phyloP scores from a whole-genome alignment of 176 grass and related monocot genomes.

The Guadua angustifolia region DNA sequence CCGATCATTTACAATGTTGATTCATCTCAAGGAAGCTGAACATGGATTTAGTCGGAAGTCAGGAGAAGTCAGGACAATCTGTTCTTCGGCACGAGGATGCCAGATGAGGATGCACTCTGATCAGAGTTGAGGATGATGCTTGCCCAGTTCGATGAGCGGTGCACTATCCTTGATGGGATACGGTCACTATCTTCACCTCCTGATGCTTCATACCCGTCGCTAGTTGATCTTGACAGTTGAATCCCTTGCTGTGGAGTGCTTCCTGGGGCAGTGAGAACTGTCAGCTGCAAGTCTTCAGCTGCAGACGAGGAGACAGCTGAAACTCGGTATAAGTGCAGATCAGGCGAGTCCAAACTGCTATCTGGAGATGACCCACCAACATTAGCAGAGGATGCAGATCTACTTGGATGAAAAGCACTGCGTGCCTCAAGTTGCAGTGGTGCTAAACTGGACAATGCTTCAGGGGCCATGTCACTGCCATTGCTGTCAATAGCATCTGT shows the following conservation, averaged over 20 bases:
- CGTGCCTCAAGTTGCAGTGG: slow-evolving; percentile 93
- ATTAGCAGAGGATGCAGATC: slow-evolving; percentile 52
- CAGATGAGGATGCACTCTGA: slow-evolving; percentile 48
- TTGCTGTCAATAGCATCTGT: slow-evolving; percentile 49
- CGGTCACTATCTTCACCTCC: slow-evolving; percentile 97
- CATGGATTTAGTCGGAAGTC: slow-evolving; percentile 31
- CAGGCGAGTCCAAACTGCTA: slow-evolving; percentile 93
- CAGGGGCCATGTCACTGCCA: slow-evolving; percentile 45
- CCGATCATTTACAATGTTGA: slow-evolving; percentile 51
- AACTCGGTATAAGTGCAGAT: slow-evolving; percentile 79
- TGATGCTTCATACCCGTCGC: slow-evolving; percentile 97
- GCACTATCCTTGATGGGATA: slow-evolving; percentile 90
- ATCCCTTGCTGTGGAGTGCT: slow-evolving; percentile 64
- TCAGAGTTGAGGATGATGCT: slow-evolving; percentile 63
- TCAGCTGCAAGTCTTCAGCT: slow-evolving; percentile 70
- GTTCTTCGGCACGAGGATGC: slow-evolving; percentile 44
- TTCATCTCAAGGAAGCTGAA: slow-evolving; percentile 42
- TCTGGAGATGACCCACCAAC: slow-evolving; percentile 77
- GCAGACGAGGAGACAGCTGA: slow-evolving; percentile 78
- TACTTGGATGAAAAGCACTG: slow-evolving; percentile 78
- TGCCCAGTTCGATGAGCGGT: slow-evolving; percentile 92
- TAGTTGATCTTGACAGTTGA: slow-evolving; percentile 81
- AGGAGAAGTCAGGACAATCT: slow-evolving; percentile 51
- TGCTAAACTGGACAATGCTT: slow-evolving; percentile 65
- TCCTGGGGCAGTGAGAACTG: slow-evolving; percentile 48